Base-by-base conservation (phyloP, 495 filamentous ascomycete genomes). In the Aspergillus homomorphus region DNA sequence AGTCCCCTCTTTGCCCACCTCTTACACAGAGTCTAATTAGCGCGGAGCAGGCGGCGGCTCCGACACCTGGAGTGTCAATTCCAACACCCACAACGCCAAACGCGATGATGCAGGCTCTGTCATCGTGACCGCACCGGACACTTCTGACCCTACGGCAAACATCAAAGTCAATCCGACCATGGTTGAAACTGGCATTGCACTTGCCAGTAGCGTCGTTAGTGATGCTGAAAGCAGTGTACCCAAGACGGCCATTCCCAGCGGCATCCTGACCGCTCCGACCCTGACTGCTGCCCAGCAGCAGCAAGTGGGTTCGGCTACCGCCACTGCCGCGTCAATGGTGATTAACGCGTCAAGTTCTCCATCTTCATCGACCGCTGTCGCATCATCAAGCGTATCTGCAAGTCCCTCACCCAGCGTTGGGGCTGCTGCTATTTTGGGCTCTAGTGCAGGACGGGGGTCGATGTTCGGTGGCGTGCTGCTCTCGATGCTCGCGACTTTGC, bases 41-140 rank as follows among this genome's bases (percentile, higher is more conserved):
- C 45, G 2, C 16, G 16, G 21, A 8, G 26, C 41, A 79, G 76
- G 76, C 53, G 76, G 76, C 44, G 74, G 75, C 30, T 10, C 56
- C 12, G 51, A 62, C 26, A 49, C 65, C 54, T 79, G 63, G 62
- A 71, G 59, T 1, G 57, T 78, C 53, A 60, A 64, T 45, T 56
- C 48, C 38, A 52, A 50, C 20, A 28, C 46, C 41, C 10, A 30
- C 19, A 53, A 56, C 45, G 52, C 54, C 9, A 59, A 57, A 51
- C 48, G 48, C 55, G 20, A 69, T 6, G 45, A 56, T 50, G 57
- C 59, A 33, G 42, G 52, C 48, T 62, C 63, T 18, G 62, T 69
- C 51, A 64, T 75, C 41, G 64, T 75, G 45, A 70, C 71, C 9
- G 63, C 71, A 6, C 61, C 66, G 28, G 62, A 65, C 49, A 44